A percentile compares a stretch with the other conserved stretches of the same genome.
phyloP scores from a whole-genome alignment of 176 grass and related monocot species.

The Aegilops bicornis region DNA sequence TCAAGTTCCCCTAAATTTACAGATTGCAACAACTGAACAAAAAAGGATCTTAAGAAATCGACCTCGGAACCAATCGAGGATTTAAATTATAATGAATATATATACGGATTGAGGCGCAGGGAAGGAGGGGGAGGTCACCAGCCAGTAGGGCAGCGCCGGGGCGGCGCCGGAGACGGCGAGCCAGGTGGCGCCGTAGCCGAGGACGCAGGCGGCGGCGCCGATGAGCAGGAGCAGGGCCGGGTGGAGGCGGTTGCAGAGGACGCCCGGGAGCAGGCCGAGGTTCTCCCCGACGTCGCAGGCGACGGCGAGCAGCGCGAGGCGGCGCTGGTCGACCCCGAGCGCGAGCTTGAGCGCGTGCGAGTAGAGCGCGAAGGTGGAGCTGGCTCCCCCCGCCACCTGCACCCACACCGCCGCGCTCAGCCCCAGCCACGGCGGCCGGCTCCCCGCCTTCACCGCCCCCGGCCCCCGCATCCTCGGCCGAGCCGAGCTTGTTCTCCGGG shows the following conservation, averaged over 20 bases:
- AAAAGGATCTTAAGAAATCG: neutral
- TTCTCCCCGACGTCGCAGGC: constrained; percentile 92
- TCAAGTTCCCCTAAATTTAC: neutral
- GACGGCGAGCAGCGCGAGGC: constrained; percentile 78
- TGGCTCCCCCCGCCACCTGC: constrained; percentile 68
- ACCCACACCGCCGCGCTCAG: constrained; percentile 76
- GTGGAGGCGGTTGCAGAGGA: constrained; percentile 87
- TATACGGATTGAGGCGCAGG: neutral
- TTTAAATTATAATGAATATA: neutral
- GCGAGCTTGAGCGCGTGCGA: constrained; percentile 78
- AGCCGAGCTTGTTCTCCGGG: too few species aligned
- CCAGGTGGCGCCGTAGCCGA: constrained; percentile 65
- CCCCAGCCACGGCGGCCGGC: constrained; percentile 87
- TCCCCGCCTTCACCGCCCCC: constrained; percentile 69
- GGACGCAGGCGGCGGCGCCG: constrained; percentile 53
- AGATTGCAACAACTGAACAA: neutral
- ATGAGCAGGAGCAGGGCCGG: constrained; percentile 69
- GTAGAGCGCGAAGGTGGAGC: constrained; percentile 87
- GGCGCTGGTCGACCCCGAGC: constrained; percentile 66
- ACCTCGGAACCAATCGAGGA: neutral
- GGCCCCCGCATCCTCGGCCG: constrained; percentile 16
- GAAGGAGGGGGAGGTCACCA: constrained; percentile 35
- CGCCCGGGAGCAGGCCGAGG: constrained; percentile 67
- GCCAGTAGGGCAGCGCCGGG: constrained; percentile 66
- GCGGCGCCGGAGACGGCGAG: constrained; percentile 52